These are phyloP conservation scores for Aspergillus viridinutans DNA, from an alignment of 2,329 filamentous ascomycete species.

Conservation along the genomic window DNA sequence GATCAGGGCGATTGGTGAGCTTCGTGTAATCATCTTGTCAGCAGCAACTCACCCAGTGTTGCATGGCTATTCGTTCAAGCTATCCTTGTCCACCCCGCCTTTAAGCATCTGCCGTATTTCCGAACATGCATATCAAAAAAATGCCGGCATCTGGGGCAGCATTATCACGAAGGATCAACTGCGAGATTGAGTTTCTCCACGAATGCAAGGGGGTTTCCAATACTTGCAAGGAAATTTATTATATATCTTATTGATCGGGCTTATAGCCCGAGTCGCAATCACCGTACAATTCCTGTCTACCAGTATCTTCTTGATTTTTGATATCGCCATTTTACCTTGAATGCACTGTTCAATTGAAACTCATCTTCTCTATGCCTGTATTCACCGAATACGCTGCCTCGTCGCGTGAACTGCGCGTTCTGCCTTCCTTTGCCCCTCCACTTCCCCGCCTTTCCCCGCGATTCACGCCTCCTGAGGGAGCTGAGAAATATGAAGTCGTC, in stretches of 20 bases:
- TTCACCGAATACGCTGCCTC: slow-evolving; percentile 34
- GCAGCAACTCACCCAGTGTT: neutral
- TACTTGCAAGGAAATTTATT: too few species aligned
- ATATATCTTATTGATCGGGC: neutral
- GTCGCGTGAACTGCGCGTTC: slow-evolving; percentile 38
- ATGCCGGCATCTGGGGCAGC: neutral
- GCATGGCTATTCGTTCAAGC: neutral
- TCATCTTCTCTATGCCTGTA: slow-evolving; percentile 31
- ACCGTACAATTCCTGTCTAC: neutral
- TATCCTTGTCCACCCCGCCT: neutral
- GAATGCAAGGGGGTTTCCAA: neutral
- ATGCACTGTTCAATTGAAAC: neutral
- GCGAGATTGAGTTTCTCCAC: neutral
- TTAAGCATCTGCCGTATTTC: neutral
- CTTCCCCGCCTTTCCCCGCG: slow-evolving; percentile 31
- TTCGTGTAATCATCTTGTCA: neutral
- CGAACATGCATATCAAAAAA: neutral
- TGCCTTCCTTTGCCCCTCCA: slow-evolving; percentile 38
- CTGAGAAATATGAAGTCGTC: slow-evolving; percentile 41
- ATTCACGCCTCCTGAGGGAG: slow-evolving; percentile 10
- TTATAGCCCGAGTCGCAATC: neutral
- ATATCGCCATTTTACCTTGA: neutral
- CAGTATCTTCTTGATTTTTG: neutral
- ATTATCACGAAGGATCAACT: neutral
- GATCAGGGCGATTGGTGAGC: neutral